Base-by-base conservation (phyloP, 495 filamentous ascomycete species). In the Hyaloscypha bicolor region DNA sequence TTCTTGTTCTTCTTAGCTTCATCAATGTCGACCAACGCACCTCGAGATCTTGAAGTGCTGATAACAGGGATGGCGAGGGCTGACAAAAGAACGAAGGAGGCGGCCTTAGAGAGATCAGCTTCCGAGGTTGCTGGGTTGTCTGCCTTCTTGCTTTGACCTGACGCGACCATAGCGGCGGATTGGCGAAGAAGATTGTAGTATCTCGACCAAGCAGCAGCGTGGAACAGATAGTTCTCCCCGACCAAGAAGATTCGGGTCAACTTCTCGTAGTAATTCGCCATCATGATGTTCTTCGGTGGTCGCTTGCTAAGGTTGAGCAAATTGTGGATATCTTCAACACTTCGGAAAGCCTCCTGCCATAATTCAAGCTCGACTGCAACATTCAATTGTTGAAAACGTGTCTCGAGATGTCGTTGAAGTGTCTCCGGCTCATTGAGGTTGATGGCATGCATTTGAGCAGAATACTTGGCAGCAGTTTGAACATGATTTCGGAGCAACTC, bases 261-360 rank as follows among this genome's bases (percentile, higher is more conserved):
- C 80, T 97, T 97, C 85, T 99, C 96, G 81, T 98, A 99, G 87
- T 99, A 99, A 81, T 98, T 99, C 78, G 96, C 95, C 95, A 99
- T 99, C 94, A 98, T 97, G 70, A 97, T 85, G 78, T 97, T 97
- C 89, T 97, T 97, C n/a, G 95, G 91, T 48, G 93, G 94, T 60
- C 94, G 91, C 87, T 99, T 99, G 92, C 95, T 98, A 67, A 98
- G 86, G 84, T 89, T 98, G 69, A 99, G 87, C 66, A 99, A 88
- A n/a, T 93, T 97, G 80, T 99, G 95, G 72, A 98, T 99, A 79
- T 99, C 95, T 79, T 99, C 95, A 61, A 99, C 93, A 75, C 93
- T 97, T 73, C 94, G 90, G 88, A 99, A 99, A 68, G 95, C 95
- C 82, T 99, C 95, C 80, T 99, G 95, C 96, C 95, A 99, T 55